Base-by-base conservation (phyloP, 495 filamentous ascomycete genomes). In the Daldinia bambusicola region DNA sequence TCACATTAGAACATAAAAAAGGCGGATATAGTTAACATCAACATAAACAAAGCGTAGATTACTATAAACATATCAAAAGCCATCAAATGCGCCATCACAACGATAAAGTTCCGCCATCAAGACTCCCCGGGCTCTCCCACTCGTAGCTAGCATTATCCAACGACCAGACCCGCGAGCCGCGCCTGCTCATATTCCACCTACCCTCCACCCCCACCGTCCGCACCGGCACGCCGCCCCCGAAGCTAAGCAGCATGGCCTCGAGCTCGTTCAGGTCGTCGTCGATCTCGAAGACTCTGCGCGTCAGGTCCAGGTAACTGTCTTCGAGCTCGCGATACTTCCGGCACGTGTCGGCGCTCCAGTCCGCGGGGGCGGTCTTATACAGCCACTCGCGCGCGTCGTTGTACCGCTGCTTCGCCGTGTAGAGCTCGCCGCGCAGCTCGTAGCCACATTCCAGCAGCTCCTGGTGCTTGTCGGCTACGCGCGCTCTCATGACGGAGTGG, bases 331-430 rank as follows among this genome's bases (percentile, higher is more conserved):
- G 20, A 36, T 66, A 70, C 9, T 52, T 18, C 2, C 1, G 7
- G 63, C 70, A 68, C n/a, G 18, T 51, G 4, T 12, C 6, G 20
- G 31, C 32, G 7, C 57, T 18, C 73, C 70, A 75, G 16, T 62
- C 41, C 7, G 22, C 10, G 2, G 61, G 63, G 0, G 18, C 12
- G 0, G 20, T 22, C 20, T 55, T 16, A 31, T 38, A 37, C 13
- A 22, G 65, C 16, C 14, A 30, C 9, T 38, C 7, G 4, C 74
- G 56, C 14, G 55, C 51, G n/a, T 37, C 13, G 22, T 36, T 7
- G 32, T 75, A 74, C 18, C 22, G 60, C 30, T 30, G 4, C 14
- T 30, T 31, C 37, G 50, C 7, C 16, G 41, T 5, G 32, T 18
- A 34, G 7, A 56, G 26, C 5, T 58, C 55, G 14, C 38, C 18